Percentiles rank a stretch among this genome's conserved stretches.
These are phyloP conservation scores for Alternaria sp. DNA, from an alignment of 2,329 filamentous ascomycete species.

Conservation along the genomic window DNA sequence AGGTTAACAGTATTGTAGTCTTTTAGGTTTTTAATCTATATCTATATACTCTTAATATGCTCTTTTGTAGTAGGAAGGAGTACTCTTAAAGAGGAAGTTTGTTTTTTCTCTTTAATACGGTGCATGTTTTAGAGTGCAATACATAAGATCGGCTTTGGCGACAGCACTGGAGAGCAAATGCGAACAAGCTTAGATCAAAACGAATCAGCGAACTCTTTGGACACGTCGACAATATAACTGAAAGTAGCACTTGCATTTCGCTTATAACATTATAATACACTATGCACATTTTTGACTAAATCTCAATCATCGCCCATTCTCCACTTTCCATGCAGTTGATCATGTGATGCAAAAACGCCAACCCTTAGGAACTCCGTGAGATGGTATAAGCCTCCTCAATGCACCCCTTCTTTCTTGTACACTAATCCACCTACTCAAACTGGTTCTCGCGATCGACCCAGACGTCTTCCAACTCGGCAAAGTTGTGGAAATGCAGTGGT, in stretches of 20 bases:
- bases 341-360: conserved; percentile 23
- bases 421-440: conserved; percentile 71
- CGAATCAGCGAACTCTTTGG: not conserved
- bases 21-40: too few relatives aligned
- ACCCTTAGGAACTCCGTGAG: conserved; percentile 16
- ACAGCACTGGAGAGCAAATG: not conserved
- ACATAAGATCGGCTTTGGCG: too few relatives aligned
- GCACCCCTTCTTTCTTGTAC: not conserved
- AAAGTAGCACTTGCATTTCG: conserved; percentile 6
- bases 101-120: too few relatives aligned
- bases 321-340: conserved; percentile 13
- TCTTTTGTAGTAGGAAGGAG: too few relatives aligned
- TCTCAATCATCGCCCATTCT: conserved; percentile 6
- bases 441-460: conserved; percentile 94
- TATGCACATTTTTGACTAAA: conserved; percentile 26
- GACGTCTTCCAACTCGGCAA: conserved; percentile 95
- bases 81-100: too few relatives aligned
- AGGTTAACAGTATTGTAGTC: too few relatives aligned
- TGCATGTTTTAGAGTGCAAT: not conserved
- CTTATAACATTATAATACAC: conserved; percentile 29
- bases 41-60: too few relatives aligned
- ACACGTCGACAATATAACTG: not conserved
- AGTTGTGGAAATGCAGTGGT: conserved; percentile 95
- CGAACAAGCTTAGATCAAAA: not conserved
- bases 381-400: conserved; percentile 2